These are phyloP conservation scores for Apiospora sp. DNA, from an alignment of 2,329 filamentous ascomycete genomes.

Conservation along the genomic window DNA sequence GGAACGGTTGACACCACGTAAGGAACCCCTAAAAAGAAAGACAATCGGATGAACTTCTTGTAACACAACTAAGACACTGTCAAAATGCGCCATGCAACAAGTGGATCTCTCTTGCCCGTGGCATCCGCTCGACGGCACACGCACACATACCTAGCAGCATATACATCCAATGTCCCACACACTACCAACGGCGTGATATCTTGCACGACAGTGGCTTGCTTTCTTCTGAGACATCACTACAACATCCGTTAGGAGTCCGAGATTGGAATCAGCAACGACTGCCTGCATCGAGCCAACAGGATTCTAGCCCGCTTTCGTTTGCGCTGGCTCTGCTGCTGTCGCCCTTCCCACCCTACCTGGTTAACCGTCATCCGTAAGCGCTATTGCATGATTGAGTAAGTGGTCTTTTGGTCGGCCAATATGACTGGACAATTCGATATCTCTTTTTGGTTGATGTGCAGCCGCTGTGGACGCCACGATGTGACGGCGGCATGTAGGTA, in stretches of 20 bases:
- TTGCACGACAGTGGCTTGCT: conserved; percentile 7
- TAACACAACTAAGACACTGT: conserved; percentile 8
- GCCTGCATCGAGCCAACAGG: conserved; percentile 5
- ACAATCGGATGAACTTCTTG: conserved; percentile 8
- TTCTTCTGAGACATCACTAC: not conserved
- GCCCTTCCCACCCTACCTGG: not conserved
- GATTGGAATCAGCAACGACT: not conserved
- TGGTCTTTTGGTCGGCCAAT: not conserved
- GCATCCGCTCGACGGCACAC: not conserved
- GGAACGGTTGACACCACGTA: conserved; percentile 1
- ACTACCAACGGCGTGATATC: not conserved
- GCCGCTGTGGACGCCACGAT: conserved; percentile 9
- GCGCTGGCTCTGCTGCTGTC: not conserved
- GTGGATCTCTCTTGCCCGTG: not conserved
- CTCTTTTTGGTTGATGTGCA: not conserved
- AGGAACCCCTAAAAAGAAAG: not conserved
- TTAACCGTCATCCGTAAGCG: conserved; percentile 10
- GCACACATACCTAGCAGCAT: not conserved
- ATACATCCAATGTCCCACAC: not conserved
- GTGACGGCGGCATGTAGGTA: conserved; percentile 6
- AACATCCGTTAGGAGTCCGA: not conserved
- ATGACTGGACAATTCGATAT: not conserved
- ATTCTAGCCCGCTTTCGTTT: not conserved
- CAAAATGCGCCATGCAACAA: not conserved
- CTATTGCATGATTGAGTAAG: conserved; percentile 13